Evolutionary conservation across 2,329 filamentous ascomycete species (phyloP).

Genomic region (Aquanectria penicillioides): DNA sequence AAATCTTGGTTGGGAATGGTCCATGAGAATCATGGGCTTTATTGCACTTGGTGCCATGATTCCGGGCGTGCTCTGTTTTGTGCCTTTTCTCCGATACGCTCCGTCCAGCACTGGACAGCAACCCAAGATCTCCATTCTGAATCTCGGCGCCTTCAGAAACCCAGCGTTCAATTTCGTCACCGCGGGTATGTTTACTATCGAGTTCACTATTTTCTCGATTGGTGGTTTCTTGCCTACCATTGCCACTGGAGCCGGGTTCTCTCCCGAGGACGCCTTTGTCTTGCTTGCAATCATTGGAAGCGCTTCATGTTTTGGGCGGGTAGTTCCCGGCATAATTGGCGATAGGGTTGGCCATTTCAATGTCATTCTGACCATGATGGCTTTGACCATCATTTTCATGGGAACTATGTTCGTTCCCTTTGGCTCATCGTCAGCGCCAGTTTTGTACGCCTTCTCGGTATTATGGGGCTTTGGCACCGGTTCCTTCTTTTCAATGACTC

Average conservation of each 20-base stretch:
- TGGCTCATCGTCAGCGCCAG: conserved; percentile 49
- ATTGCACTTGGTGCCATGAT: conserved; percentile 41
- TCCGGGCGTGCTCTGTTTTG: conserved; percentile 47
- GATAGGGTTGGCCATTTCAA: conserved; percentile 59
- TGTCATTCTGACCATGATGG: conserved; percentile 32
- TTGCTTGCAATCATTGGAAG: conserved; percentile 56
- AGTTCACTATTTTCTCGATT: conserved; percentile 60
- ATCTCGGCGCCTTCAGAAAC: conserved; percentile 52
- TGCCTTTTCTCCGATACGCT: conserved; percentile 40
- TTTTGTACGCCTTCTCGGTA: conserved; percentile 55
- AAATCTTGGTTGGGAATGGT: conserved; percentile 46
- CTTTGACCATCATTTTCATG: conserved; percentile 52
- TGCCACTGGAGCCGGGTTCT: conserved; percentile 48
- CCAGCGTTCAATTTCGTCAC: conserved; percentile 54
- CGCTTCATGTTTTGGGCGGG: conserved; percentile 53
- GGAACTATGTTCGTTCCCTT: conserved; percentile 56
- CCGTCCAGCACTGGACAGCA: conserved; percentile 9
- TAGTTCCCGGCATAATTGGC: conserved; percentile 54
- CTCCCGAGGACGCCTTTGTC: conserved; percentile 52
- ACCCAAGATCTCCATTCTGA: conserved; percentile 42
- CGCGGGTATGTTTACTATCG: conserved; percentile 55
- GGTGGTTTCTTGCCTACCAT: conserved; percentile 59
- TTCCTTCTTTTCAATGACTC: conserved; percentile 55
- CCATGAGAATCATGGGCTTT: conserved; percentile 46
- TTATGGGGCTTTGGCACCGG: conserved; percentile 61